Evolutionary conservation across 108 stramenopile species (phyloP).

Genomic region (Pinguiococcus pyrenoidosus): DNA sequence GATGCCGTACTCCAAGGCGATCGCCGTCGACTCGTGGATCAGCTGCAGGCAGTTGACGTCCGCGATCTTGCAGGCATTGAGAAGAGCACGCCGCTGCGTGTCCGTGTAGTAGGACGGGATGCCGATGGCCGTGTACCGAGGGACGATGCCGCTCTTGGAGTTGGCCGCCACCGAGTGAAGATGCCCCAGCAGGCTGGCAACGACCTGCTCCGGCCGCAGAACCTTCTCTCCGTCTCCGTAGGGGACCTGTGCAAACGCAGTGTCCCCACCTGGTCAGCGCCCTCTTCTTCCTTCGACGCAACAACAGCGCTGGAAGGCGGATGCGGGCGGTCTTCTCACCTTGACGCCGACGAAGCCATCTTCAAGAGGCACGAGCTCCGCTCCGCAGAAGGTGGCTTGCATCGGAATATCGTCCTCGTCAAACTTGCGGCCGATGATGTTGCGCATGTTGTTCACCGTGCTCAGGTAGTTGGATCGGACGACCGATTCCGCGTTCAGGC

Average conservation of each 20-base stretch:
- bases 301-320: neutral
- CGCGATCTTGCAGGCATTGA: conserved; percentile 68
- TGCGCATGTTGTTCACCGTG: conserved; percentile 73
- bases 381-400: no score
- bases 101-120: conserved; percentile 91
- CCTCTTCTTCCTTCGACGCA: conserved; percentile 30
- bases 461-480: conserved; percentile 78
- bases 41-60: conserved; percentile 75
- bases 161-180: conserved; percentile 66
- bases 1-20: conserved; percentile 94
- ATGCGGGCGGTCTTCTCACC: conserved; percentile 3
- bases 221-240: conserved; percentile 38
- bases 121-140: conserved; percentile 80
- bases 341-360: conserved; percentile 4
- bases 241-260: neutral
- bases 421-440: conserved; percentile 74
- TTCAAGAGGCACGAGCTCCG: no score
- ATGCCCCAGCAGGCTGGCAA: conserved; percentile 82
- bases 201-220: conserved; percentile 66
- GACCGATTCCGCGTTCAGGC: conserved; percentile 51
- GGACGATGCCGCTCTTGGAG: conserved; percentile 50
- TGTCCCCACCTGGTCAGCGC: no score
- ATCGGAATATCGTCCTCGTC: conserved; percentile 74
- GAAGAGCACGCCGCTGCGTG: conserved; percentile 69
- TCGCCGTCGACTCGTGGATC: conserved; percentile 87